phyloP scores from a whole-genome alignment of 1,139 yeast genomes.

The Yamadazyma triangularis region DNA sequence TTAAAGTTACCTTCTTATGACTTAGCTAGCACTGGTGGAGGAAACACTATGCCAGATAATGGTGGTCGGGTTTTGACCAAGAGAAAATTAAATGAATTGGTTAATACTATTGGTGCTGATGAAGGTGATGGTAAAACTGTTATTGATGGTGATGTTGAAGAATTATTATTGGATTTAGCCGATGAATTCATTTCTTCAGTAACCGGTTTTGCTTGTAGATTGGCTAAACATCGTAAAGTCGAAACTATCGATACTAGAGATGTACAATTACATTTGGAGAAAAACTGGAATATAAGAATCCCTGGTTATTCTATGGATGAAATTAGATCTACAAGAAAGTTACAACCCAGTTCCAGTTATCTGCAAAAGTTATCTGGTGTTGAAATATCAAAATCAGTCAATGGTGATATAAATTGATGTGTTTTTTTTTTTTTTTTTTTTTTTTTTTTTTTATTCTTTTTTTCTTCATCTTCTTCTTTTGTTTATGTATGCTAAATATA shows the following conservation, averaged over 20 bases:
- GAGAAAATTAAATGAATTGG: conserved; percentile 81
- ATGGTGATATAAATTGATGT: conserved; percentile 16
- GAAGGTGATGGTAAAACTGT: conserved; percentile 85
- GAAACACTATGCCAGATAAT: conserved; percentile 34
- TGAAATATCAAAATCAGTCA: conserved; percentile 22
- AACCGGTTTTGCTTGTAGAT: conserved; percentile 86
- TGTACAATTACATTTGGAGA: conserved; percentile 85
- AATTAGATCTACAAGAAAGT: conserved; percentile 75
- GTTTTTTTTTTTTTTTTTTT: too few relatives aligned
- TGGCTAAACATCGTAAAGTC: conserved; percentile 93
- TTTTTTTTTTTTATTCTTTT: too few relatives aligned
- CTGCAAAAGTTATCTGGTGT: conserved; percentile 53
- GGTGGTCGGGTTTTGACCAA: conserved; percentile 85
- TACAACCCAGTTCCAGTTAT: conserved; percentile 71
- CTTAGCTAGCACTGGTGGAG: conserved; percentile 45
- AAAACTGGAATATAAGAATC: conserved; percentile 91
- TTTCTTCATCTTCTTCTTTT: too few relatives aligned
- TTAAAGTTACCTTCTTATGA: conserved; percentile 79
- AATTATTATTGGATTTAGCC: conserved; percentile 81
- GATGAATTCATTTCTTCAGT: conserved; percentile 93
- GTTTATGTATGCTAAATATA: conserved; percentile 1
- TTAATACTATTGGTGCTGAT: conserved; percentile 74
- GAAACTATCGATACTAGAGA: conserved; percentile 85
- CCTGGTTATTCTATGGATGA: conserved; percentile 95
- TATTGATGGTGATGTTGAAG: conserved; percentile 97